Base-by-base conservation (phyloP, 352 stramenopile genomes). In the Pythium oligandrum region DNA sequence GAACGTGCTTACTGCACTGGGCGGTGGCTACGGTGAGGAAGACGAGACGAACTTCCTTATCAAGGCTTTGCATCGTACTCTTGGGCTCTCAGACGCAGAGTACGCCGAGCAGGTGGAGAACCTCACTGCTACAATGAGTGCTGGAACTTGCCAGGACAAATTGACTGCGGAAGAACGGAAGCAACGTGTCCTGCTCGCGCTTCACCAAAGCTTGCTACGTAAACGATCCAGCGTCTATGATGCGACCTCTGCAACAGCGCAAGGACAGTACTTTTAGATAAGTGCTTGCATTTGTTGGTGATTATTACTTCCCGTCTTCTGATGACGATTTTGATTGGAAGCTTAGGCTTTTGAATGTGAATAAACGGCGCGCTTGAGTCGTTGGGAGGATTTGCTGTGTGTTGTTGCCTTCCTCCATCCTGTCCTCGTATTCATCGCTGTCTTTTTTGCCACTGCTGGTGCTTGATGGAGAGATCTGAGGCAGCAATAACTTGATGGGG, bases 1-100 rank as follows among this genome's bases (percentile, higher is more conserved):
- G 56, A 94, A 91, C 48, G 80, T 93, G 9, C 57, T 92, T 40
- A 87, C 69, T 46, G 84, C 84, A 0, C 72, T 94, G 11, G 78
- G 81, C 3, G 73, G 53, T 34, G 51, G 43, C 26, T 26, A 26
- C 17, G 56, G 49, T 0, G 38, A 8, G 12, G 7, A 8, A 8
- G 12, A 61, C 33, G 73, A 84, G 7, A 61, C 59, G 32, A 85
- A 81, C 51, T 80, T 82, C 32, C 38, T 67, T 4, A 55, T 67
- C 43, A 33, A 53, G 10, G 59, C 46, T 3, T 49, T 67, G 4
- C 59, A 62, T 9, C 36, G 26, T 17, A 53, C 40, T n/a, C 40
- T 67, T 6, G 37, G 48, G 10, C 40, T 66, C 3, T 37, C 52
- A 2, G 47, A 57, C 3, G 42, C 2, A 30, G 59, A 61, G 35